Conservation (phyloP, 2,329 filamentous ascomycete genomes). For the Trichoderma koningiopsis region DNA sequence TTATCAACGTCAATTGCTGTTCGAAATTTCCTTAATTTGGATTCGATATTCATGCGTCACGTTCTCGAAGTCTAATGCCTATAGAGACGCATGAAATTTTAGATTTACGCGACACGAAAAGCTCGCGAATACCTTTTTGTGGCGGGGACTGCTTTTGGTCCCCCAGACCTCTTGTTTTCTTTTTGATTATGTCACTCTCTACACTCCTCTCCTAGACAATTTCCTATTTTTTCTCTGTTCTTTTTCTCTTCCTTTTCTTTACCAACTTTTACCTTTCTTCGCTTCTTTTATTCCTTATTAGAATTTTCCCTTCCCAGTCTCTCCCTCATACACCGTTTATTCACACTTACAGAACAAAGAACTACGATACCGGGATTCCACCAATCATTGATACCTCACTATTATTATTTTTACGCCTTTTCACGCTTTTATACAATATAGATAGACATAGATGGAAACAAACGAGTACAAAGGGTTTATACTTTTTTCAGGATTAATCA, state of each 20-base stretch:
- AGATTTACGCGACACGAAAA: constrained; percentile 21
- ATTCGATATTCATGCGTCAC: constrained; percentile 23
- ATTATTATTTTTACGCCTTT: constrained; percentile 17
- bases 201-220: constrained; percentile 9
- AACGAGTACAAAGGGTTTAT: constrained; percentile 4
- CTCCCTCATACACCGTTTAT: constrained; percentile 18
- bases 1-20: constrained; percentile 35
- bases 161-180: background rate
- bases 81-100: constrained; percentile 23
- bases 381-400: constrained; percentile 22
- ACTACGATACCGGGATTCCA: constrained; percentile 17
- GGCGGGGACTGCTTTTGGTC: background rate
- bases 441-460: constrained; percentile 23
- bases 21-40: constrained; percentile 10
- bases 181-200: constrained; percentile 17
- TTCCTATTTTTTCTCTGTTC: background rate
- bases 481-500: constrained; percentile 6
- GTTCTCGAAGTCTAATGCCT: constrained; percentile 19
- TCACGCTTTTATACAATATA: constrained; percentile 24
- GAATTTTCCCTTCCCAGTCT: constrained; percentile 20
- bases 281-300: constrained; percentile 8
- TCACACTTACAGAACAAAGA: constrained; percentile 8
- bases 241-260: background rate
- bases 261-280: background rate
- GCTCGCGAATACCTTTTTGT: background rate